Conservation (phyloP, 2,329 filamentous ascomycete genomes). For the Zymoseptoria pseudotritici region DNA sequence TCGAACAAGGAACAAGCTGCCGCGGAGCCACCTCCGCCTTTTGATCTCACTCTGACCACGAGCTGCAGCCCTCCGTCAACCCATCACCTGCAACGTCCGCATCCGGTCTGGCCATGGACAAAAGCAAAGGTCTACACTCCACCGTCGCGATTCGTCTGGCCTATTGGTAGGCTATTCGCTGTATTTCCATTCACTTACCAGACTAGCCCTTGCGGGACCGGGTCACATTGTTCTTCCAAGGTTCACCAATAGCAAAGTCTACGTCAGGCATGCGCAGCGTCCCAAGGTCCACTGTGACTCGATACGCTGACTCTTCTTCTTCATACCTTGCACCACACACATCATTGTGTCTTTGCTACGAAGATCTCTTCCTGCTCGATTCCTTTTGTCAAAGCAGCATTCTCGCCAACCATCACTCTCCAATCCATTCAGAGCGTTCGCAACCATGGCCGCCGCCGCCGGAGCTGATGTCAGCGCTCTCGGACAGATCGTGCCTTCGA, state of each 20-base stretch:
- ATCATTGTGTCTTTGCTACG: not conserved
- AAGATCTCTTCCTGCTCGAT: not conserved
- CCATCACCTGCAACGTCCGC: not conserved
- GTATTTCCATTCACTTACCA: not conserved
- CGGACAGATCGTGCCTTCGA: not conserved
- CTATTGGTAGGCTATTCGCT: not conserved
- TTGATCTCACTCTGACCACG: not conserved
- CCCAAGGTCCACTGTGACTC: not conserved
- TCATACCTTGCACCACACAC: not conserved
- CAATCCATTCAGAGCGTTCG: not conserved
- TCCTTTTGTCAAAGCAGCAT: not conserved
- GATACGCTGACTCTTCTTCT: not conserved
- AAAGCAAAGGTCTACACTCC: too few species aligned
- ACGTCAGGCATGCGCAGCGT: not conserved
- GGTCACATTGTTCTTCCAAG: not conserved
- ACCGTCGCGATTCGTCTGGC: not conserved
- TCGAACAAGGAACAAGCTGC: not conserved
- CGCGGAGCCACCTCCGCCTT: not conserved
- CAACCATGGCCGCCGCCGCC: not conserved
- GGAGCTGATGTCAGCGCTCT: not conserved
- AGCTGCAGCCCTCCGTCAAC: not conserved
- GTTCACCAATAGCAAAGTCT: not conserved
- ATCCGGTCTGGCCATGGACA: not conserved
- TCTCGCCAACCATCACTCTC: not conserved
- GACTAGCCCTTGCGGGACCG: not conserved